Base-by-base conservation (phyloP, 108 stramenopile genomes). In the Skeletonema potamos region DNA sequence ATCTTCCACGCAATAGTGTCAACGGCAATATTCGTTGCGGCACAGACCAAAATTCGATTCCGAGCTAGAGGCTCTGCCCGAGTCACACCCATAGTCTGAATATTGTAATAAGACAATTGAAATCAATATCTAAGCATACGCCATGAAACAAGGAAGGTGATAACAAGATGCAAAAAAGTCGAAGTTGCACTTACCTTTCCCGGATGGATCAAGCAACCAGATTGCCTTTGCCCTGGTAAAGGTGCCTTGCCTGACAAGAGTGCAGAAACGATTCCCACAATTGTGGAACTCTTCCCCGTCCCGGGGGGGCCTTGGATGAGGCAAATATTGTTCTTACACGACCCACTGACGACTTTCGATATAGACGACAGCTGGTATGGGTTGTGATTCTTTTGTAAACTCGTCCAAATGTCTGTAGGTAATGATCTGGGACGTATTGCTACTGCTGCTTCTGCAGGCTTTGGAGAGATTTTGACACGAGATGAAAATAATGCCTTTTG, bases 11-110 rank as follows among this genome's bases (percentile, higher is more conserved):
- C 89, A 9, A 93, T 65, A 17, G 84, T 85, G 39, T 88, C 84
- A 27, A 93, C 87, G 1, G 92, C 92, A 60, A 86, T 82, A 73
- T 93, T 93, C 8, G 92, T 87, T 12, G 92, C 85, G 0, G 89
- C 86, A 39, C 85, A 86, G 48, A 89, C 77, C 44, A 87, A 64
- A 33, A 88, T 86, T 11, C 87, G 68, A 59, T 68, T 68, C 37
- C 67, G 27, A 20, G 70, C 77, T 12, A 55, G 64, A 7, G 65
- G 62, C 28, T 71, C 54, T 33, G 34, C 22, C 6, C 44, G 32
- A 54, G 70, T 34, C 22, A 29, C 27, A 12, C 75, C 74, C 70
- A 81, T 72, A 18, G 80, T 66, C 48, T 41, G 12, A 0, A 37
- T 12, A 41, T n/a, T n/a, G n/a, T n/a, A n/a, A n/a, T n/a, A n/a